Evolutionary conservation across 2,329 filamentous ascomycete genomes (phyloP).

Genomic region (Sordariomycetes sp.): DNA sequence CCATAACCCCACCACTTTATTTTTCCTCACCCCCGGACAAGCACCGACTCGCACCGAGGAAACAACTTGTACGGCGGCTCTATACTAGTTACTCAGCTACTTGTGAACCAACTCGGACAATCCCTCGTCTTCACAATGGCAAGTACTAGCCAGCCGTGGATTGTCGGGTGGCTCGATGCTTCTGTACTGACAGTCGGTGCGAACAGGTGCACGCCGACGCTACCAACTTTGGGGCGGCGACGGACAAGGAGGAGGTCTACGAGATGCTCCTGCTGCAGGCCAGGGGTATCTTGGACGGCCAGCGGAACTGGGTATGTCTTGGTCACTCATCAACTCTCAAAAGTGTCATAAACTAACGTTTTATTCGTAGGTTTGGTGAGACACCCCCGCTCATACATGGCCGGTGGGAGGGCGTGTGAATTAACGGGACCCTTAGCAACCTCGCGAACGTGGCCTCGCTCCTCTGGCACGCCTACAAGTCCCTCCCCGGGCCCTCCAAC

Average conservation of each 20-base stretch:
- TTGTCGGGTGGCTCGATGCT: not conserved
- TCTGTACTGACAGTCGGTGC: not conserved
- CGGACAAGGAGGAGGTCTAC: constrained; percentile 62
- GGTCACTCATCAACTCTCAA: not conserved
- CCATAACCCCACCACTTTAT: not conserved
- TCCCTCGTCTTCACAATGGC: not conserved
- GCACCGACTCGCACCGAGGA: not conserved
- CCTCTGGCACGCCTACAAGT: constrained; percentile 69
- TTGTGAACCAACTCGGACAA: too few relatives aligned
- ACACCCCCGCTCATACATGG: not conserved
- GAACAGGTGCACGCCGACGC: constrained; percentile 63
- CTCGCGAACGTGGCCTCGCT: constrained; percentile 63
- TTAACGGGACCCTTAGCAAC: constrained; percentile 37
- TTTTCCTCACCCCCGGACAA: not conserved
- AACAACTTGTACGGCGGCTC: too few relatives aligned
- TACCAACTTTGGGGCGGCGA: constrained; percentile 53
- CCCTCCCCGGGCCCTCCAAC: constrained; percentile 49
- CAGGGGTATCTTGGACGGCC: constrained; percentile 53
- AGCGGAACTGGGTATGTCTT: constrained; percentile 60
- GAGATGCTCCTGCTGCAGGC: constrained; percentile 61
- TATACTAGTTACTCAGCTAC: too few relatives aligned
- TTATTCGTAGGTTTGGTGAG: not conserved
- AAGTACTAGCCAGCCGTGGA: not conserved
- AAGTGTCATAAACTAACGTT: not conserved
- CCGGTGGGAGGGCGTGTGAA: not conserved